These are phyloP conservation scores for Jatropha curcas DNA, from an alignment of 345 rosid species.

Conservation along the genomic window DNA sequence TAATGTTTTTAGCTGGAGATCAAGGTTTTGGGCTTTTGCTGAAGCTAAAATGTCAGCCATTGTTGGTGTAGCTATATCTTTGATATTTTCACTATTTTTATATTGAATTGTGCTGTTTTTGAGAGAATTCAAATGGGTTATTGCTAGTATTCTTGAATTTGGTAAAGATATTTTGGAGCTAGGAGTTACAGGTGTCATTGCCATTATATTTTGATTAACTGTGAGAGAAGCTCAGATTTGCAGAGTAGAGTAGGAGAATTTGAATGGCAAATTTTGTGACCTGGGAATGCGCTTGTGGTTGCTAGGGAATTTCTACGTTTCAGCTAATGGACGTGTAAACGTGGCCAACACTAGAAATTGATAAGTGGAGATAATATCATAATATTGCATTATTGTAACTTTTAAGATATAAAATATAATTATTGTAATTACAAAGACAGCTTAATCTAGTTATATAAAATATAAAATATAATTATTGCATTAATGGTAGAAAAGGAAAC, in stretches of 20 bases:
- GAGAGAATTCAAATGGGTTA: background rate
- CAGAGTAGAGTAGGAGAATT: too few relatives aligned
- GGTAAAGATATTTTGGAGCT: background rate
- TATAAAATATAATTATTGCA: too few relatives aligned
- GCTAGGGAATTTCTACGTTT: background rate
- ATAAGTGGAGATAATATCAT: too few relatives aligned
- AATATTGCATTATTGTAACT: too few relatives aligned
- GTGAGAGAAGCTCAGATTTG: background rate
- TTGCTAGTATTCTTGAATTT: constrained; percentile 1
- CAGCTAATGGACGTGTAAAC: background rate
- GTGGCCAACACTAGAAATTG: constrained; percentile 17
- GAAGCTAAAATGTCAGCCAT: constrained; percentile 68
- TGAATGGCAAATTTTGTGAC: background rate
- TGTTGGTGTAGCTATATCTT: constrained; percentile 45
- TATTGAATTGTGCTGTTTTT: background rate
- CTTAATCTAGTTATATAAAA: too few relatives aligned
- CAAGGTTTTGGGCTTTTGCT: constrained; percentile 70
- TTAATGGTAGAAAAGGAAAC: too few relatives aligned
- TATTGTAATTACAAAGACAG: too few relatives aligned
- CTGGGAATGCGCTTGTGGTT: background rate
- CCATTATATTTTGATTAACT: background rate
- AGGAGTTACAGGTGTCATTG: constrained; percentile 2
- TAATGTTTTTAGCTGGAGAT: constrained; percentile 59
- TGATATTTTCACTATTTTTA: background rate
- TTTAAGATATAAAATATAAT: too few relatives aligned